Percentiles rank a stretch among this genome's conserved stretches.
Evolutionary conservation across 1,284 basidiomycete genomes (phyloP).

Genomic region (Tilletia walkeri): DNA sequence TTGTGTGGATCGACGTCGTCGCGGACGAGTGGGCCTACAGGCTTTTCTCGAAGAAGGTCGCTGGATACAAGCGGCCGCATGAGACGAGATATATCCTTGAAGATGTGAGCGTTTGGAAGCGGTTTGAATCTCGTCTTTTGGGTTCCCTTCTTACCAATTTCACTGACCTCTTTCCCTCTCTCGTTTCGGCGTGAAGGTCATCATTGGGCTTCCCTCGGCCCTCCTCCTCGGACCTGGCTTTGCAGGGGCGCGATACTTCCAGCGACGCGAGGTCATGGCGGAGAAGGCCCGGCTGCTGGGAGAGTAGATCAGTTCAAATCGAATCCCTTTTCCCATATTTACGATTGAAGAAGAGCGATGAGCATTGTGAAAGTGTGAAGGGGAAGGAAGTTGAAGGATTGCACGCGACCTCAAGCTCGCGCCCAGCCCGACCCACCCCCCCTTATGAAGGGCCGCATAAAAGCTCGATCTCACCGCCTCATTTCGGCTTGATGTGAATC

Average conservation of each 20-base stretch:
- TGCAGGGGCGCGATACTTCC: background rate
- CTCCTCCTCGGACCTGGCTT: constrained; percentile 10
- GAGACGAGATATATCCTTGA: background rate
- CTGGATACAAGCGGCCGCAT: background rate
- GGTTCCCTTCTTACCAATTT: background rate
- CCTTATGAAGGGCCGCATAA: no score
- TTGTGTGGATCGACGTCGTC: constrained; percentile 3
- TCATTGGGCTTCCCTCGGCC: background rate
- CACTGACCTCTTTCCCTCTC: background rate
- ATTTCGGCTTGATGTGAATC: no score
- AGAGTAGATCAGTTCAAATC: background rate
- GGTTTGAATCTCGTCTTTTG: background rate
- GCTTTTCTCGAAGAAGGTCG: background rate
- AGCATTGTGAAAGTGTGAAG: no score
- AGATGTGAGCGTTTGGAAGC: background rate
- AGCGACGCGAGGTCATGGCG: constrained; percentile 10
- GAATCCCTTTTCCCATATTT: no score
- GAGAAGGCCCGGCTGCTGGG: constrained; percentile 6
- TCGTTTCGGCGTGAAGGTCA: background rate
- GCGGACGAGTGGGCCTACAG: constrained; percentile 11
- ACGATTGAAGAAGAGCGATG: no score
- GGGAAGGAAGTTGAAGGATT: no score
- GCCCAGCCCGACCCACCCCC: no score
- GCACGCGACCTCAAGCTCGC: no score
- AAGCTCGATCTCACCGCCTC: no score